These are phyloP conservation scores for Euphrasia arctica DNA, from an alignment of 305 asterid species.

Conservation along the genomic window DNA sequence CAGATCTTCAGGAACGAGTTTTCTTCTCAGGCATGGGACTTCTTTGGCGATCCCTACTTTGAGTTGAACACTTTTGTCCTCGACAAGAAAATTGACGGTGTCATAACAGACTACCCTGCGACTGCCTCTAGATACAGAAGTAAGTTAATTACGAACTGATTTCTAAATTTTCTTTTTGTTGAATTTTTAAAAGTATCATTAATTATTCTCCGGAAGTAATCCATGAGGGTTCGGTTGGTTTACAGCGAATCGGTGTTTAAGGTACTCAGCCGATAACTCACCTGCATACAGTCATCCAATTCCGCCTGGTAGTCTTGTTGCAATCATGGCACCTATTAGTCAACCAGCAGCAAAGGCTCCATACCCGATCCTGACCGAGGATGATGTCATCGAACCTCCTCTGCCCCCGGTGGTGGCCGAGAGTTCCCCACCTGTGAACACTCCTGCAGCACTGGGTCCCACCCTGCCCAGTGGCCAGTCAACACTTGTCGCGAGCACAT, in stretches of 20 bases:
- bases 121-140: constrained; percentile 74
- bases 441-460: constrained; percentile 28
- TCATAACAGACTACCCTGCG: constrained; percentile 61
- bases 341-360: constrained; percentile 82
- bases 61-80: constrained; percentile 50
- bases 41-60: constrained; percentile 61
- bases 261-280: constrained; percentile 16
- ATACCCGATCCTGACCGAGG: constrained; percentile 46
- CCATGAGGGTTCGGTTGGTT: neutral
- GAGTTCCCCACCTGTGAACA: constrained; percentile 22
- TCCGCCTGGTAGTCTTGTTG: constrained; percentile 50
- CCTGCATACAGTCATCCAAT: constrained; percentile 62
- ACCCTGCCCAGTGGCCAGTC: constrained; percentile 53
- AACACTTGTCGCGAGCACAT: constrained; percentile 36
- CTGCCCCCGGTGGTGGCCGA: constrained; percentile 49
- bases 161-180: neutral
- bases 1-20: constrained; percentile 64
- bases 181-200: neutral
- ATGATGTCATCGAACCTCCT: constrained; percentile 59
- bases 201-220: neutral
- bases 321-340: constrained; percentile 24
- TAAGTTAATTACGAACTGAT: constrained; percentile 36
- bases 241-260: constrained; percentile 80
- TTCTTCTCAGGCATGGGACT: constrained; percentile 84
- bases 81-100: constrained; percentile 43